Evolutionary conservation across 352 stramenopile species (phyloP).

Genomic region (Pythium insidiosum): DNA sequence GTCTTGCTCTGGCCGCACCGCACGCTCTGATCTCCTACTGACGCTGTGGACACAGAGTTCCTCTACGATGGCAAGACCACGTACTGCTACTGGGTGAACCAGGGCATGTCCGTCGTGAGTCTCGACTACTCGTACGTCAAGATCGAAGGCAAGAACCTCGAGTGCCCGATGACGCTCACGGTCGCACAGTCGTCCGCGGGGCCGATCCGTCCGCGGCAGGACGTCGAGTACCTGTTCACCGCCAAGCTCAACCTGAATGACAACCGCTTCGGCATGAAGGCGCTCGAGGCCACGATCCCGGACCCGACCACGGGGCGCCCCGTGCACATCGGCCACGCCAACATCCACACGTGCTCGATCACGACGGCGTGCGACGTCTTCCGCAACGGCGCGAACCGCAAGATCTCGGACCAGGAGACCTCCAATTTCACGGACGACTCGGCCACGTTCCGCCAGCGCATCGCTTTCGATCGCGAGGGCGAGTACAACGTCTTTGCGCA

Average conservation of each 20-base stretch:
- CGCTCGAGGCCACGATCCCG: conserved; percentile 42
- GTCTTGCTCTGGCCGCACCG: too few species aligned
- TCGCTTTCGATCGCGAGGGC: conserved; percentile 32
- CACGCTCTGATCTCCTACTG: too few species aligned
- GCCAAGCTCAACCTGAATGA: conserved; percentile 64
- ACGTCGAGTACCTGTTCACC: conserved; percentile 64
- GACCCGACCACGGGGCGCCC: conserved; percentile 43
- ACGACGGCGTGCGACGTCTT: conserved; percentile 73
- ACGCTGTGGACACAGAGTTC: conserved; percentile 1
- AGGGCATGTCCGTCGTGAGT: conserved; percentile 60
- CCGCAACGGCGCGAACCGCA: conserved; percentile 45
- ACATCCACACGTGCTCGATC: conserved; percentile 64
- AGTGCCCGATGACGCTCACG: conserved; percentile 55
- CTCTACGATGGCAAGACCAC: conserved; percentile 2
- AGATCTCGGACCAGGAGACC: conserved; percentile 63
- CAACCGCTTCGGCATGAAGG: conserved; percentile 58
- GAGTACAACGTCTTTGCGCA: conserved; percentile 76
- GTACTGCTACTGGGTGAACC: conserved; percentile 71
- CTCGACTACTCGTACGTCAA: conserved; percentile 66
- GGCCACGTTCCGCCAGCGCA: conserved; percentile 48
- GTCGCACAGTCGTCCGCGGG: conserved; percentile 34
- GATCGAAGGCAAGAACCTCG: conserved; percentile 23
- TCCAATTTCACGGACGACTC: conserved; percentile 70
- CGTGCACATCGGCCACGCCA: conserved; percentile 66
- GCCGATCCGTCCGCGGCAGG: conserved; percentile 16